Evolutionary conservation across 106 monocot species (phyloP), one percentile per base, ranked within the genome.

Genomic region (Platanthera zijinensis): DNA sequence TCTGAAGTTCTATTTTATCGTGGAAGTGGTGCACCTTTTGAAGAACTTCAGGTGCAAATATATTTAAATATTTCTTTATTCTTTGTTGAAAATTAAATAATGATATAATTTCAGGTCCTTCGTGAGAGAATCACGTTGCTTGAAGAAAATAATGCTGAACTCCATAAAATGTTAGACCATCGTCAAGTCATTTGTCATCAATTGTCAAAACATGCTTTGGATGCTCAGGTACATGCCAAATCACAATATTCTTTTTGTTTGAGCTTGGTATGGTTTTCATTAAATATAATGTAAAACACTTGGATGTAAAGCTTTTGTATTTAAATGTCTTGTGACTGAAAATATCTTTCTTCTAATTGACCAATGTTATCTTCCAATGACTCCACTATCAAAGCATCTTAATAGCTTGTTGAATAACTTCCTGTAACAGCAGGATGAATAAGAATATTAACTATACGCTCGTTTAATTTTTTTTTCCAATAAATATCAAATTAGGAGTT

Each of bases 1-100:
- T 73, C 90, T 15, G 94, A 99, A 81, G 80, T 99, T 54, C 82
- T 92, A n/a, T 94, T 90, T 76, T 89, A 48, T 74, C 88, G 88
- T 64, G 86, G 83, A 69, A 86, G 85, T 2, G 86, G 84, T 77
- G 81, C 88, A 71, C 78, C 94, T 39, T 62, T 84, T 52, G 94
- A 92, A 67, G 92, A 94, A 51, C 80, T 90, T 57, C 92, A 99
- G 90, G 99, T 94, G 75, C n/a, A 72, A 15, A 45, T 49, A 9
- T 80, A 12, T 47, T 66, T 30, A 22, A 5, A 12, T 79, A 12
- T 28, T 19, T 1, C 47, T 39, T 52, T 22, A 47, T 70, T 46
- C 48, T 32, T 14, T 47, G n/a, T 6, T 17, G 5, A 17, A 70
- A 70, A 0, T 70, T 48, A 48, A 70, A 17, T 70, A 39, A 70